phyloP scores from a whole-genome alignment of 352 stramenopile species.

The Phytophthora gonapodyides region DNA sequence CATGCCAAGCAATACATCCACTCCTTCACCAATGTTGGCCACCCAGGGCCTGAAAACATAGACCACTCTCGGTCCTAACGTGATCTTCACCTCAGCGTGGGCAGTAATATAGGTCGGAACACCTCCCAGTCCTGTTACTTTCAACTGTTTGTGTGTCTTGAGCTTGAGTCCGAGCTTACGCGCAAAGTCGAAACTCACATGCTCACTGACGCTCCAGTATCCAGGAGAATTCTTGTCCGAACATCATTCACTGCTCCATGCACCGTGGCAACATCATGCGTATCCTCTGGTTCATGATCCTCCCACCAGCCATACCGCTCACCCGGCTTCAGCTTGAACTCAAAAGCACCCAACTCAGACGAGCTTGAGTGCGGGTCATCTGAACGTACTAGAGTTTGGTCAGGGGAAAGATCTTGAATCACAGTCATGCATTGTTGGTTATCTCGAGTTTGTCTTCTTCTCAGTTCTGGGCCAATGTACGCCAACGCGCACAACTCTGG shows the following conservation, averaged over 20 bases:
- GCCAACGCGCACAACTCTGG: constrained; percentile 7
- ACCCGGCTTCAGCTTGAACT: constrained; percentile 7
- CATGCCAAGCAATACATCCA: constrained; percentile 31
- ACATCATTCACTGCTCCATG: constrained; percentile 1
- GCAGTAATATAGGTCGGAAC: constrained; percentile 15
- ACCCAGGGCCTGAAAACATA: constrained; percentile 24
- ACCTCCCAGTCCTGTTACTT: constrained; percentile 12
- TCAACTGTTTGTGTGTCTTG: background rate
- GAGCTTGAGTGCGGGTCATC: background rate
- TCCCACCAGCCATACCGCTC: constrained; percentile 19
- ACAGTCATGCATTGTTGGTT: constrained; percentile 4
- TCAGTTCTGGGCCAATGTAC: constrained; percentile 6
- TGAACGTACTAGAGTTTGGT: background rate
- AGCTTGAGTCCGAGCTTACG: constrained; percentile 21
- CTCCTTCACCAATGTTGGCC: constrained; percentile 25
- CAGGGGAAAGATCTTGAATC: constrained; percentile 6
- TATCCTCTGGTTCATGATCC: background rate
- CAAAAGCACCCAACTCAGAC: background rate
- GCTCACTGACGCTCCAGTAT: constrained; percentile 23
- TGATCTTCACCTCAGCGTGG: constrained; percentile 27
- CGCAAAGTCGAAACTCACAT: constrained; percentile 25
- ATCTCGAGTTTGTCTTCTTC: background rate
- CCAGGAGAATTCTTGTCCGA: constrained; percentile 5
- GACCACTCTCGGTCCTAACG: constrained; percentile 10
- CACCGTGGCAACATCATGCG: background rate